Evolutionary conservation across 331 rosid genomes (phyloP).

Genomic region (Quercus phellos): DNA sequence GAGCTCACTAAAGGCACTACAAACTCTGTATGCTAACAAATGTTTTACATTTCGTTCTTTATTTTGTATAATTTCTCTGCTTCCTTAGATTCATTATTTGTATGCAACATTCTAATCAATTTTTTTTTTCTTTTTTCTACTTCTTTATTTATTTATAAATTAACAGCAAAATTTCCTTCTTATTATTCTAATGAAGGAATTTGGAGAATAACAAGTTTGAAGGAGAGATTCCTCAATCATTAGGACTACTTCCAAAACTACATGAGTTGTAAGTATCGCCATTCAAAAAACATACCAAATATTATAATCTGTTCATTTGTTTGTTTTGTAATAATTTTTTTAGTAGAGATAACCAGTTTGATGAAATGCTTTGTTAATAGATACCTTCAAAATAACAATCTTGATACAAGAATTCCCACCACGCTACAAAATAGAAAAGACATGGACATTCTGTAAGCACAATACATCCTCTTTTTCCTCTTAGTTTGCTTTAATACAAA

Average conservation of each 20-base stretch:
- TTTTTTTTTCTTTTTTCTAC: not conserved
- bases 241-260: conserved; percentile 41
- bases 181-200: conserved; percentile 46
- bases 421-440: conserved; percentile 19
- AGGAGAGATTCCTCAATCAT: conserved; percentile 58
- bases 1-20: conserved; percentile 44
- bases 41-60: not conserved
- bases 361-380: conserved; percentile 20
- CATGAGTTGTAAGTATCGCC: conserved; percentile 55
- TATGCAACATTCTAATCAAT: not conserved
- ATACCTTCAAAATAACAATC: conserved; percentile 32
- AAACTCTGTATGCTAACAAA: conserved; percentile 56
- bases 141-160: not conserved
- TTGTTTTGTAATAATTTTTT: not conserved
- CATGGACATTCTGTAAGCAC: conserved; percentile 36
- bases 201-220: conserved; percentile 70
- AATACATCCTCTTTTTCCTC: not conserved
- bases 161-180: not conserved
- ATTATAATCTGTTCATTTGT: not conserved
- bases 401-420: conserved; percentile 22
- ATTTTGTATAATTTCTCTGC: not conserved
- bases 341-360: conserved; percentile 2
- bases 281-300: not conserved
- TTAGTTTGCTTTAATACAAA: not conserved
- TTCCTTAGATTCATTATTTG: conserved; percentile 16